A percentile compares a stretch with the other conserved stretches of the same genome.
Evolutionary conservation across 805 yeast genomes (phyloP).

Genomic region (Nakazawaea holstii): DNA sequence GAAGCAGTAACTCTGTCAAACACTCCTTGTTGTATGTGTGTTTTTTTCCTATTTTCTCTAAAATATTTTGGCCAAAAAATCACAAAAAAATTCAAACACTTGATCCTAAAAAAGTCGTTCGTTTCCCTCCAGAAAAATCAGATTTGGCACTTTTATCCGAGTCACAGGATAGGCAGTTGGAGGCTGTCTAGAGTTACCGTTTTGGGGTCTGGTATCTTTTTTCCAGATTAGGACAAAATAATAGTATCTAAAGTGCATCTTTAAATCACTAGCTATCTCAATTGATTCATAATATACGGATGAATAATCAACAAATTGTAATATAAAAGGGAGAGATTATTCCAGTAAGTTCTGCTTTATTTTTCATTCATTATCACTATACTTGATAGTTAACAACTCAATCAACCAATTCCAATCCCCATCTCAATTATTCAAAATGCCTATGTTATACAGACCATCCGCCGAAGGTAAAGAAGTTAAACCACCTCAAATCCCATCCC

Average conservation of each 20-base stretch:
- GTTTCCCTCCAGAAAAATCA: no score
- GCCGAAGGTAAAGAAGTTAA: constrained; percentile 46
- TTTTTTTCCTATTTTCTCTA: background rate
- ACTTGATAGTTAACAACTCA: background rate
- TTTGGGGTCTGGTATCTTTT: background rate
- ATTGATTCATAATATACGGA: background rate
- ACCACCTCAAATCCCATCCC: constrained; percentile 58
- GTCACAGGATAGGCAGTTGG: background rate
- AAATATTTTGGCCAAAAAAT: background rate
- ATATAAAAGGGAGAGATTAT: background rate
- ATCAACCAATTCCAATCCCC: background rate
- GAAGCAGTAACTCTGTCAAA: no score
- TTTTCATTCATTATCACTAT: background rate
- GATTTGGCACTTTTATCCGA: no score
- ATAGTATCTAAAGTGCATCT: background rate
- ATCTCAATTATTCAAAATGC: constrained; percentile 31
- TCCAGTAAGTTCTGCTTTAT: background rate
- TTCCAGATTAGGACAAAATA: constrained; percentile 6
- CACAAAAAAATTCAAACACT: background rate
- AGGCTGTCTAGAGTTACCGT: background rate
- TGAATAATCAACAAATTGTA: background rate
- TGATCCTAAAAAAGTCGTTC: background rate
- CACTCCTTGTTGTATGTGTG: background rate
- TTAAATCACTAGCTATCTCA: background rate
- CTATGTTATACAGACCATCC: constrained; percentile 48